Evolutionary conservation across 192 early-diverging fungal genomes (phyloP).

Genomic region (Podila verticillata): DNA sequence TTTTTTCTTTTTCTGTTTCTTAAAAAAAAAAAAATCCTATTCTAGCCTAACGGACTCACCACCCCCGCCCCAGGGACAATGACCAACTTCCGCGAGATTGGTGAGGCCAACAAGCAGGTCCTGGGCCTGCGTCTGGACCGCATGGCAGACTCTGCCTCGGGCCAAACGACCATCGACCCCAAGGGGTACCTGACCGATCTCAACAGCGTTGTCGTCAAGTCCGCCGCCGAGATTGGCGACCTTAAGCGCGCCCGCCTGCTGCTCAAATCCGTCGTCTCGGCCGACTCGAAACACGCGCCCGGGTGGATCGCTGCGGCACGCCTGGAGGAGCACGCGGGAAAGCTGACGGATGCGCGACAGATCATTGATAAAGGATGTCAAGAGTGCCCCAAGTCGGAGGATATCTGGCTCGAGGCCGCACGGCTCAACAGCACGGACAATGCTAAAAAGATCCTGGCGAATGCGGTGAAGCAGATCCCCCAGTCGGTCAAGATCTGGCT

Average conservation of each 20-base stretch:
- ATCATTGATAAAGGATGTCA: constrained; percentile 93
- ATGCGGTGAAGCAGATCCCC: constrained; percentile 89
- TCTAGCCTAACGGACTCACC: constrained; percentile 64
- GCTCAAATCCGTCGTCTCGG: constrained; percentile 87
- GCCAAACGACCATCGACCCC: constrained; percentile 91
- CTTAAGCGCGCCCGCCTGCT: constrained; percentile 91
- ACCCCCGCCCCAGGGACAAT: constrained; percentile 71
- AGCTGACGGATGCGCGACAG: constrained; percentile 82
- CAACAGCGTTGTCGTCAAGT: constrained; percentile 82
- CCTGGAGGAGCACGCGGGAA: constrained; percentile 92
- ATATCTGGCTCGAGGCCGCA: constrained; percentile 97
- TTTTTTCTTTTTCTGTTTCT: background rate
- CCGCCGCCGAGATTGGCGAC: constrained; percentile 86
- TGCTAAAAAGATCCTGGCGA: constrained; percentile 91
- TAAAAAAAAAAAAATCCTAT: background rate
- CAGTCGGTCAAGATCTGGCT: constrained; percentile 95
- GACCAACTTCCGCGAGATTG: constrained; percentile 92
- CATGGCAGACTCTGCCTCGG: constrained; percentile 87
- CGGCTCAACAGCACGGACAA: constrained; percentile 85
- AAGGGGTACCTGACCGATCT: constrained; percentile 97
- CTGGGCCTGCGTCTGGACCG: constrained; percentile 92
- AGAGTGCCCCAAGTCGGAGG: constrained; percentile 93
- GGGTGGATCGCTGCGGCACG: constrained; percentile 99
- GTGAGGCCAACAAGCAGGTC: constrained; percentile 92
- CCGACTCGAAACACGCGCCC: constrained; percentile 96